These are phyloP conservation scores for Pinus taeda DNA, from an alignment of 75 land plant genomes.

Conservation along the genomic window DNA sequence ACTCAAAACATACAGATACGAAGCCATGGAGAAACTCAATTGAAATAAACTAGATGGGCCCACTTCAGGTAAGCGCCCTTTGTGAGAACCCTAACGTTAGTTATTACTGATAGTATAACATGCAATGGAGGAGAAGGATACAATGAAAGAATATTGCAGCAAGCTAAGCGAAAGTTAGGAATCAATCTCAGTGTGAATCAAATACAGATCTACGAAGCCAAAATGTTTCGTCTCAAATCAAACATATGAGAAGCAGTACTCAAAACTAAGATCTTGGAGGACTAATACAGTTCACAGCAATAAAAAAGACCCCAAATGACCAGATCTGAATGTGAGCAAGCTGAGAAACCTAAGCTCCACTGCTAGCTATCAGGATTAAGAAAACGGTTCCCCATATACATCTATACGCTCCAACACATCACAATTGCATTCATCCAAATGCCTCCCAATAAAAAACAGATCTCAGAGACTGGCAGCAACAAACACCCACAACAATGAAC, in stretches of 20 bases:
- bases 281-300: neutral
- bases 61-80: neutral
- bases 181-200: neutral
- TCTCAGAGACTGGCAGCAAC: neutral
- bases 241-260: neutral
- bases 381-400: too few species aligned
- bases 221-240: neutral
- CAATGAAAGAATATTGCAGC: neutral
- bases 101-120: neutral
- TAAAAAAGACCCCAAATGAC: neutral
- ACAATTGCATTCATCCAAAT: neutral
- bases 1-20: neutral
- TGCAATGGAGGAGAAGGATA: neutral
- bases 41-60: neutral
- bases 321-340: neutral
- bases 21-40: constrained; percentile 1
- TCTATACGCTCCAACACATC: too few species aligned
- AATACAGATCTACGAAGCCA: neutral
- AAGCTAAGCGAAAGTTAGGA: neutral
- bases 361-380: too few species aligned
- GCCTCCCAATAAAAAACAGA: neutral
- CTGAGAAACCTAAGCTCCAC: neutral
- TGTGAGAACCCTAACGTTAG: neutral
- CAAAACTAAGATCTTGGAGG: neutral
- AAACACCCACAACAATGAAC: neutral